A percentile compares a stretch with the other conserved stretches of the same genome.
These are phyloP conservation scores for Aspergillus japonicus DNA, from an alignment of 2,329 filamentous ascomycete genomes.

Conservation along the genomic window DNA sequence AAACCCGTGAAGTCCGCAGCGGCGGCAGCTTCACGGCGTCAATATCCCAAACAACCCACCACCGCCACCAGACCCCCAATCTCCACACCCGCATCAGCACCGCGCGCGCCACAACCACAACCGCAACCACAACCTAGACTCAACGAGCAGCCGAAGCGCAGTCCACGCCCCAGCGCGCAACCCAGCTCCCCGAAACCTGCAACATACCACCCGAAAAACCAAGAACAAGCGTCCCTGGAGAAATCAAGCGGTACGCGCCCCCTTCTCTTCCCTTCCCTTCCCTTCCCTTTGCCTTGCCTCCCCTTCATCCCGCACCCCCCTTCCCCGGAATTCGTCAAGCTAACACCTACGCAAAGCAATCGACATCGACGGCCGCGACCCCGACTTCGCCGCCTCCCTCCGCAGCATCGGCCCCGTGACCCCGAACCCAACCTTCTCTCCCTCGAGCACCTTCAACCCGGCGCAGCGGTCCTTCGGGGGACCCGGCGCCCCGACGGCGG, in stretches of 20 bases:
- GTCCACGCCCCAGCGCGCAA: neutral
- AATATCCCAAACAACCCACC: constrained; percentile 54
- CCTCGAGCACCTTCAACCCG: constrained; percentile 51
- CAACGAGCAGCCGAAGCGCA: constrained; percentile 8
- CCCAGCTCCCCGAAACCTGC: constrained; percentile 24
- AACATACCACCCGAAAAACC: constrained; percentile 31
- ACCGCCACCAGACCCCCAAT: constrained; percentile 36
- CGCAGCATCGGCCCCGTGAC: constrained; percentile 61
- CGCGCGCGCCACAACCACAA: constrained; percentile 33
- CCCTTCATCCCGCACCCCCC: neutral
- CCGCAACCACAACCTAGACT: constrained; percentile 33
- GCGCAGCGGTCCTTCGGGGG: neutral
- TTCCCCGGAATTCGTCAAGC: neutral
- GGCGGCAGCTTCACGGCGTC: constrained; percentile 50
- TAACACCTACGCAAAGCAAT: constrained; percentile 43
- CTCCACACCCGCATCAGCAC: constrained; percentile 26
- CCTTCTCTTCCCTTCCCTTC: neutral
- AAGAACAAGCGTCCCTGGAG: constrained; percentile 32
- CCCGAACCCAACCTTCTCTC: constrained; percentile 57
- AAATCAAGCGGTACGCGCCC: constrained; percentile 36
- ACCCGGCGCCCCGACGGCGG: constrained; percentile 24
- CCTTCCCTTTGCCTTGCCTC: neutral
- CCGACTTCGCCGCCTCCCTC: constrained; percentile 76
- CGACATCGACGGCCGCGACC: constrained; percentile 61
- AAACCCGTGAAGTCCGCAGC: constrained; percentile 54